These are phyloP conservation scores for Fonsecaea erecta DNA, from an alignment of 2,329 filamentous ascomycete genomes.

Conservation along the genomic window DNA sequence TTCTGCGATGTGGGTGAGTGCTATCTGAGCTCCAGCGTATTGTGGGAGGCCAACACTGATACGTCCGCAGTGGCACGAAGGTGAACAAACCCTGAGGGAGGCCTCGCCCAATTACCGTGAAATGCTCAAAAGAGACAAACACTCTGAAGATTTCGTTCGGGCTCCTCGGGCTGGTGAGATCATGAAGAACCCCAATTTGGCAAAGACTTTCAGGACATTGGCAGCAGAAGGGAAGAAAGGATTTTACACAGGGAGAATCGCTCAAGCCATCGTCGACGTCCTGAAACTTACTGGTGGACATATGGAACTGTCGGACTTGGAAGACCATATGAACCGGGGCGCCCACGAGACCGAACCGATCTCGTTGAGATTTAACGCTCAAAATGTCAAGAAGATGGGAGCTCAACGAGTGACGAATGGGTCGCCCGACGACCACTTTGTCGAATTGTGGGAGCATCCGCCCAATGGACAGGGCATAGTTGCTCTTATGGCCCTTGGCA, in stretches of 20 bases:
- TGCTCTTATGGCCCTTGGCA: slow-evolving; percentile 90
- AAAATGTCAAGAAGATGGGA: slow-evolving; percentile 55
- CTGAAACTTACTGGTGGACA: slow-evolving; percentile 76
- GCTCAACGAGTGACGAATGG: slow-evolving; percentile 48
- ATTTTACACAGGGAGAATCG: slow-evolving; percentile 86
- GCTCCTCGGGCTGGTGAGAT: slow-evolving; percentile 82
- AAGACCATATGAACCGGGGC: slow-evolving; percentile 72
- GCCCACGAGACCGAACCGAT: slow-evolving; percentile 85
- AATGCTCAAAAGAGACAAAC: slow-evolving; percentile 79
- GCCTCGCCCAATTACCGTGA: slow-evolving; percentile 87
- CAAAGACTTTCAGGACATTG: slow-evolving; percentile 77
- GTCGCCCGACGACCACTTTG: slow-evolving; percentile 38
- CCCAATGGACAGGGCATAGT: slow-evolving; percentile 97
- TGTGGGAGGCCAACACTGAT: slow-evolving; percentile 15
- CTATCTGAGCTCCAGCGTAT: neutral
- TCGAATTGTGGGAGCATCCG: slow-evolving; percentile 94
- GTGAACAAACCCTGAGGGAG: slow-evolving; percentile 66
- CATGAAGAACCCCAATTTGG: slow-evolving; percentile 82
- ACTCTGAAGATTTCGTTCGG: slow-evolving; percentile 70
- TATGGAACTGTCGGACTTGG: slow-evolving; percentile 77
- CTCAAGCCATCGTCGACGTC: slow-evolving; percentile 78
- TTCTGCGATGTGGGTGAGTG: slow-evolving; percentile 67
- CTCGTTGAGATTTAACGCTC: slow-evolving; percentile 75
- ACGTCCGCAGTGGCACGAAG: slow-evolving; percentile 67
- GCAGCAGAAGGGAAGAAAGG: slow-evolving; percentile 82